A percentile compares a stretch with the other conserved stretches of the same genome.
Conservation (phyloP, 2,329 filamentous ascomycete genomes). For the Colletotrichum falcatum region DNA sequence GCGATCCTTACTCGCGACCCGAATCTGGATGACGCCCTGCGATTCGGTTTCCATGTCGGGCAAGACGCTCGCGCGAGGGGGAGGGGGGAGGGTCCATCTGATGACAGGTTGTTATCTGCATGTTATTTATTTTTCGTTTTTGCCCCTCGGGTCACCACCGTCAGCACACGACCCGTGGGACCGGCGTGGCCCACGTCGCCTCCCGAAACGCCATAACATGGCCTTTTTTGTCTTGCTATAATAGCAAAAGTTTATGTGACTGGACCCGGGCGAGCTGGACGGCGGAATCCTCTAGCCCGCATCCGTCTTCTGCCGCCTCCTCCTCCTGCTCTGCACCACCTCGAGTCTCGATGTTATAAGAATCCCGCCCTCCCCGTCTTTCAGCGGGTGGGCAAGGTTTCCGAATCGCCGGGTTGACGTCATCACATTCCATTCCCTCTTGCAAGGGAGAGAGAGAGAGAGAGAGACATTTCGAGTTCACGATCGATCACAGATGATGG, state of each 20-base stretch:
- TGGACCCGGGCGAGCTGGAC: neutral
- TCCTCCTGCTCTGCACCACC: no score
- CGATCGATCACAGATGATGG: constrained; percentile 12
- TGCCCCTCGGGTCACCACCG: neutral
- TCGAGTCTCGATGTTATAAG: constrained; percentile 10
- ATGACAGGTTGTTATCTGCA: neutral
- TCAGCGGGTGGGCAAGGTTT: neutral
- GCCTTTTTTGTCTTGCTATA: neutral
- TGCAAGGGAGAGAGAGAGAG: no score
- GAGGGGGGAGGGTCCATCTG: constrained; percentile 12
- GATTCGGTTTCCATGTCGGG: constrained; percentile 32
- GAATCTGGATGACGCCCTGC: neutral
- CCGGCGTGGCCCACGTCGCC: neutral
- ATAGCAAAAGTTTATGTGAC: neutral
- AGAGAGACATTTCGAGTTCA: neutral
- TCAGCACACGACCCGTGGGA: neutral
- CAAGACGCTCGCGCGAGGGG: constrained; percentile 31
- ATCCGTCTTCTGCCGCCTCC: neutral
- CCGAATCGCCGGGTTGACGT: neutral
- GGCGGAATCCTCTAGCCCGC: neutral
- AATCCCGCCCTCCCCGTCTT: neutral
- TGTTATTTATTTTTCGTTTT: neutral
- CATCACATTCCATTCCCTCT: neutral
- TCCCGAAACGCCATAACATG: neutral
- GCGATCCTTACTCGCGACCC: constrained; percentile 23